Percentiles rank a stretch among this genome's conserved stretches.
Evolutionary conservation across 2,329 filamentous ascomycete species (phyloP).

Genomic region (Alternaria sp.): DNA sequence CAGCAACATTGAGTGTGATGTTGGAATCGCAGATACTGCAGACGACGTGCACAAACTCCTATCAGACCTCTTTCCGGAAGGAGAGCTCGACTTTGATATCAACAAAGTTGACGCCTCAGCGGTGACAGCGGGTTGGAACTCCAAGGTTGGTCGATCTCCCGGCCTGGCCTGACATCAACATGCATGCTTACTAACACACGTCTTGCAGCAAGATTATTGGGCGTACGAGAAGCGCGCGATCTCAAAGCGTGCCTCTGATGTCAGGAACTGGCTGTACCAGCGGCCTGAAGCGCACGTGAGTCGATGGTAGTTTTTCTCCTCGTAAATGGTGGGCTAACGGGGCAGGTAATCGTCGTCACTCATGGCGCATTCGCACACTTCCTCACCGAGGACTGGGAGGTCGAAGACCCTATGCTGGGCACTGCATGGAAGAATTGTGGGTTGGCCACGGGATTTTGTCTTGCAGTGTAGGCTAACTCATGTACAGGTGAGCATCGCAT

Average conservation of each 20-base stretch:
- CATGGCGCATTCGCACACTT: constrained; percentile 88
- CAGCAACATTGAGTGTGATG: constrained; percentile 77
- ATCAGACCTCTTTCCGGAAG: constrained; percentile 60
- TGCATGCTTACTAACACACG: constrained; percentile 19
- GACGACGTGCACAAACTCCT: constrained; percentile 57
- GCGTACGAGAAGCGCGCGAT: constrained; percentile 42
- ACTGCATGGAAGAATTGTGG: constrained; percentile 47
- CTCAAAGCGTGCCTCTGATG: constrained; percentile 39
- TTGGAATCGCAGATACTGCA: constrained; percentile 60
- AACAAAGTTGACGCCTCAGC: constrained; percentile 66
- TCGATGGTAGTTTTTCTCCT: not conserved
- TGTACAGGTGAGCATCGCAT: constrained; percentile 41
- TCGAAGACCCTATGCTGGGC: constrained; percentile 40
- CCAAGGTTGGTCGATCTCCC: constrained; percentile 60
- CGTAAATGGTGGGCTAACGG: constrained; percentile 33
- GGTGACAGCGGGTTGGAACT: constrained; percentile 74
- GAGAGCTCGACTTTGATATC: constrained; percentile 61
- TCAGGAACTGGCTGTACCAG: constrained; percentile 41
- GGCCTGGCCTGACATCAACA: not conserved
- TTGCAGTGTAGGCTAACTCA: not conserved
- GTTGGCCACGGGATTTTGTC: constrained; percentile 8
- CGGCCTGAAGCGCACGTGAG: constrained; percentile 41
- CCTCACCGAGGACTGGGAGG: constrained; percentile 77
- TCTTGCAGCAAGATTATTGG: constrained; percentile 41
- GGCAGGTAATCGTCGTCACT: constrained; percentile 76